Evolutionary conservation across 176 grass and related monocot species (phyloP), one percentile per base, ranked within the genome.

Genomic region (Phragmites australis): DNA sequence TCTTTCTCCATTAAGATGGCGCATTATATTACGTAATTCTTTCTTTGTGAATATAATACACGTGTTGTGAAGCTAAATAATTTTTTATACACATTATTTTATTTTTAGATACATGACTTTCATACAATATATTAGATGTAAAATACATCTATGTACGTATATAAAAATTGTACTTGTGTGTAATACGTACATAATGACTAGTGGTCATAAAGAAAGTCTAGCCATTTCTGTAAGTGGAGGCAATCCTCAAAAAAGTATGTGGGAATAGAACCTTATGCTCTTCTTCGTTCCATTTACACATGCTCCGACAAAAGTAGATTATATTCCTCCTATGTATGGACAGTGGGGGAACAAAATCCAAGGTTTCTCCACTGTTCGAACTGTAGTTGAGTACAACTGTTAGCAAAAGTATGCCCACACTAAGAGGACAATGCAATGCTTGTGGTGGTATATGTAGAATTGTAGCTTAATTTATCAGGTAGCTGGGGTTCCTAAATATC

Each of bases 281-380:
- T 30, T 75, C 53, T 75, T 45, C 68, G 15, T 84, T 75, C 69
- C 76, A 37, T 60, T 80, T 75, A 54, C 34, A 63, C 41, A 44
- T 53, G 69, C 50, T 27, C 21, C 14, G 34, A n/a, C 0, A 74
- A 84, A 75, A 74, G 74, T 42, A 74, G 50, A 84, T 88, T 75
- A 74, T 74, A 80, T 88, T 76, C 72, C 50, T 84, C 50, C 59
- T 68, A 73, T 69, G 61, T 68, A 62, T 84, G 76, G 69, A 75
- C 25, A 68, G 13, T 8, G 25, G 66, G 37, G 57, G 34, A 37
- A 37, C 34, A 37, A 37, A 5, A 37, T 37, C 34, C 34, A 37
- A 2, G 34, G 34, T 37, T 37, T 37, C 34, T 37, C 34, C 34
- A 37, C 34, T 37, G 34, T 37, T 37, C 3, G 2, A 37, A 37